Evolutionary conservation across 1,284 basidiomycete species (phyloP).

Genomic region (Ustilago cynodontis): DNA sequence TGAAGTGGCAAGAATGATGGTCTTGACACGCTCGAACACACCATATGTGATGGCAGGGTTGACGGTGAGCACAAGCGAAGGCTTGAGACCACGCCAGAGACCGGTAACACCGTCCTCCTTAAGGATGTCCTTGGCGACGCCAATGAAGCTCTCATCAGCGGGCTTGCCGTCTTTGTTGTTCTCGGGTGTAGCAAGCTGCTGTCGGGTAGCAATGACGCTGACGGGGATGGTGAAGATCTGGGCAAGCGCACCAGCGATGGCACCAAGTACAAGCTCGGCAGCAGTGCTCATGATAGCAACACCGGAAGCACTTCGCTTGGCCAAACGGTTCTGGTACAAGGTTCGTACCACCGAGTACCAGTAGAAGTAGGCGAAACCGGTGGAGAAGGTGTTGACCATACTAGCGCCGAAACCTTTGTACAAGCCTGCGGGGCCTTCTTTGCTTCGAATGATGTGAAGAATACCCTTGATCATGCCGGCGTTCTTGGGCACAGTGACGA

Average conservation of each 20-base stretch:
- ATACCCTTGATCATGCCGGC: conserved; percentile 64
- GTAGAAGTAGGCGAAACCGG: conserved; percentile 98
- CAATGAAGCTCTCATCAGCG: conserved; percentile 75
- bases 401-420: conserved; percentile 97
- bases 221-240: conserved; percentile 99
- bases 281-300: conserved; percentile 58
- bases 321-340: conserved; percentile 74
- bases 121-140: conserved; percentile 87
- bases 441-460: conserved; percentile 60
- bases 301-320: conserved; percentile 44
- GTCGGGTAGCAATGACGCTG: conserved; percentile 94
- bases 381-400: conserved; percentile 97
- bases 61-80: conserved; percentile 87
- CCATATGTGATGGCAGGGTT: conserved; percentile 99
- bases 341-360: conserved; percentile 93
- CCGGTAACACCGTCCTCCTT: conserved; percentile 91
- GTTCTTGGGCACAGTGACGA: conserved; percentile 62
- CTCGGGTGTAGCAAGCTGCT: conserved; percentile 75
- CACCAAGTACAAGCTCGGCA: conserved; percentile 80
- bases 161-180: conserved; percentile 68
- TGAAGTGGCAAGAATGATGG: conserved; percentile 72
- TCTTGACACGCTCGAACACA: conserved; percentile 87
- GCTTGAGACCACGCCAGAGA: conserved; percentile 93
- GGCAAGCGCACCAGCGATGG: conserved; percentile 90
- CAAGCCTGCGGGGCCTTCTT: conserved; percentile 74